These are phyloP conservation scores for Stagonosporopsis rhizophila DNA, from an alignment of 2,329 filamentous ascomycete species.

Conservation along the genomic window DNA sequence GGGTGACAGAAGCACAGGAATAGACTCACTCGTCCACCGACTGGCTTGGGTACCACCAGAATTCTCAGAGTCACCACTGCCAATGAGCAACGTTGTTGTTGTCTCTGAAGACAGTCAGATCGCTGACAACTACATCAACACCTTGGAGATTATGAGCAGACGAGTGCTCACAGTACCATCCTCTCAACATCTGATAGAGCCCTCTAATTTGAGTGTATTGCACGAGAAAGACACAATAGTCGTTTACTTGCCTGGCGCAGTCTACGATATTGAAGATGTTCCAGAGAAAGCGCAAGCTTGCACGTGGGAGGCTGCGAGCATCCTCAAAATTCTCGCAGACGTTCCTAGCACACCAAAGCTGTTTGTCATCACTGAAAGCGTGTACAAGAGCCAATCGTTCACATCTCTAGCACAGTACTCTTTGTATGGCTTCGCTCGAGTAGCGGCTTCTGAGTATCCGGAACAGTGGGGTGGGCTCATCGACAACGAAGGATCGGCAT, in stretches of 20 bases:
- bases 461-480: slow-evolving; percentile 52
- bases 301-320: slow-evolving; percentile 28
- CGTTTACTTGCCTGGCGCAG: slow-evolving; percentile 25
- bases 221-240: slow-evolving; percentile 18
- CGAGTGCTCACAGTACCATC: slow-evolving; percentile 9
- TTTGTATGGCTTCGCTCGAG: slow-evolving; percentile 48
- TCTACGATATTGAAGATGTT: slow-evolving; percentile 14
- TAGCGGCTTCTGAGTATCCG: slow-evolving; percentile 51
- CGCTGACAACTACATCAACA: slow-evolving; percentile 24
- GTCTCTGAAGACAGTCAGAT: slow-evolving; percentile 31
- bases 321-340: slow-evolving; percentile 26
- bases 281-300: slow-evolving; percentile 25
- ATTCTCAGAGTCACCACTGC: slow-evolving; percentile 42
- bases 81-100: slow-evolving; percentile 34
- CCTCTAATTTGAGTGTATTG: slow-evolving; percentile 10
- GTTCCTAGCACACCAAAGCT: slow-evolving; percentile 27
- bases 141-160: slow-evolving; percentile 18
- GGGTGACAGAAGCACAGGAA: slow-evolving; percentile 24
- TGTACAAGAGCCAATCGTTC: slow-evolving; percentile 30
- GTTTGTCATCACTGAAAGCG: slow-evolving; percentile 41
- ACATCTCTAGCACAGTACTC: slow-evolving; percentile 48
- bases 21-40: slow-evolving; percentile 48
- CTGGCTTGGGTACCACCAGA: slow-evolving; percentile 50
- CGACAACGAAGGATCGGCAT: slow-evolving; percentile 37
- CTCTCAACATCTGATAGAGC: slow-evolving; percentile 14